Base-by-base conservation (phyloP, 176 grass and related monocot species). In the Stipa capillata region DNA sequence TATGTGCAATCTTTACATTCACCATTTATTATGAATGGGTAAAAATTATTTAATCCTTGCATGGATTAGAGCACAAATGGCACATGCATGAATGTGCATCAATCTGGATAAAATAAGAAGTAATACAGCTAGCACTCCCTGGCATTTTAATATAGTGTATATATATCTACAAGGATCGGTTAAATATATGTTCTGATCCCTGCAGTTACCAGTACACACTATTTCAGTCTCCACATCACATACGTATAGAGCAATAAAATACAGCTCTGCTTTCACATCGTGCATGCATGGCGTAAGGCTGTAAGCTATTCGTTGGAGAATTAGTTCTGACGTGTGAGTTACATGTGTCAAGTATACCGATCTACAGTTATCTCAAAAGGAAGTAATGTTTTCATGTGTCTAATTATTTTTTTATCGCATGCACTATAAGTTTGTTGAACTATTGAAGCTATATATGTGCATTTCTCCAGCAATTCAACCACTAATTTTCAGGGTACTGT, bases 221-320 rank as follows among this genome's bases (percentile, higher is more conserved):
- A 66, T 69, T 87, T 44, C 44, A 71, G 7, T 53, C 55, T 78
- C 73, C 44, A 44, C 64, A 45, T 63, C 28, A 87, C 65, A 72
- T 53, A 65, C 47, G 42, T 45, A 42, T 57, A 66, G 49, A 18
- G 4, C 17, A 48, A 59, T 65, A 57, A 83, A 82, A 78, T 83
- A 78, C 50, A 8, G n/a, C n/a, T n/a, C 27, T 63, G 24, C 35
- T 11, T 54, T 25, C 45, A n/a, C 52, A 63, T 32, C 4, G n/a
- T 51, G 15, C 70, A 42, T 61, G 49, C 62, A 58, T 60, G n/a
- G n/a, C n/a, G 16, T 69, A 69, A 60, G 25, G 41, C 65, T 43
- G 34, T 11, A 77, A 62, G 25, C 23, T 79, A 76, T 39, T 50
- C 7, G 2, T 60, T 2, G 21, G 40, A 74, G 2, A 50, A 5